A percentile compares a stretch with the other conserved stretches of the same genome.
Conservation (phyloP, 108 stramenopile genomes). For the Skeletonema tropicum region DNA sequence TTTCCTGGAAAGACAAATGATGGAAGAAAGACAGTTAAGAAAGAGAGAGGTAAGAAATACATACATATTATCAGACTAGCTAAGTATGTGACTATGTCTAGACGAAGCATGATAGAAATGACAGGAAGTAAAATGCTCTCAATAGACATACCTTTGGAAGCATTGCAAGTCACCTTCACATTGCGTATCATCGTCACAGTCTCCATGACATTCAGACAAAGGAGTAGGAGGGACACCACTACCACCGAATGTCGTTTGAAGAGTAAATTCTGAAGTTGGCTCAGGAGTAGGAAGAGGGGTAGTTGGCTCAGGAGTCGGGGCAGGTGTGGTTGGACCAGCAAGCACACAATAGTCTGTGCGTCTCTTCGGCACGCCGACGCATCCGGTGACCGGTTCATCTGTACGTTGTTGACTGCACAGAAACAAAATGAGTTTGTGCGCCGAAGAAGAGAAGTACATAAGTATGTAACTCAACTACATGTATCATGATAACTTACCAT, state of each 20-base stretch:
- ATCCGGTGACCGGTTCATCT: constrained; percentile 36
- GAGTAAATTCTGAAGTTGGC: neutral
- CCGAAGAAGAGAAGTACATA: too few relatives aligned
- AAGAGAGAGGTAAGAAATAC: too few relatives aligned
- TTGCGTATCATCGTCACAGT: constrained; percentile 1
- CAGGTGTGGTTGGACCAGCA: neutral
- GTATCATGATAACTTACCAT: too few relatives aligned
- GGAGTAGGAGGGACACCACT: neutral
- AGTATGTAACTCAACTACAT: too few relatives aligned
- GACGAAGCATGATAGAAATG: too few relatives aligned
- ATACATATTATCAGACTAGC: too few relatives aligned
- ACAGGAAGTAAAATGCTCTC: too few relatives aligned
- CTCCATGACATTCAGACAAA: neutral
- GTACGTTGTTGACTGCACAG: neutral
- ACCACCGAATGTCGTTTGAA: neutral
- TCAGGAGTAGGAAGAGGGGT: neutral
- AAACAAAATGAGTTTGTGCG: neutral
- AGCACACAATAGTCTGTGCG: neutral
- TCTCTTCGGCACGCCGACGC: neutral
- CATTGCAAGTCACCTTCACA: constrained; percentile 5
- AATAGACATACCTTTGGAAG: neutral
- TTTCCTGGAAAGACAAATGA: neutral
- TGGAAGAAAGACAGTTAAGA: too few relatives aligned
- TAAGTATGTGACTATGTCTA: too few relatives aligned
- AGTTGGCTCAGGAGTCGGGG: neutral